Base-by-base conservation (phyloP, 2,329 filamentous ascomycete genomes). In the Tolypocladium tropicale region DNA sequence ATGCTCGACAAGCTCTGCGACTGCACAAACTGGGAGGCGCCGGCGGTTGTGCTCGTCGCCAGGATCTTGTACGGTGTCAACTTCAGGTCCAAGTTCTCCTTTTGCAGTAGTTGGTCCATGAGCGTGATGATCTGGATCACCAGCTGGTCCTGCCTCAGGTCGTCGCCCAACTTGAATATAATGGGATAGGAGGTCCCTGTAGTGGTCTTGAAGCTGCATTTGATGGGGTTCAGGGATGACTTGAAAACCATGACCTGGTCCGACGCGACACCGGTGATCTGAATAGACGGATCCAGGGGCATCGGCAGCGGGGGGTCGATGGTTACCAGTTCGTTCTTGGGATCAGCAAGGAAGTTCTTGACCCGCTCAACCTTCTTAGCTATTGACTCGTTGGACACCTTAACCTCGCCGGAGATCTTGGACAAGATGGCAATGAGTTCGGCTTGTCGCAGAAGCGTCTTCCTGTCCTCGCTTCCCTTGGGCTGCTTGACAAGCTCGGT, bases 51-150 rank as follows among this genome's bases (percentile, higher is more conserved):
- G 59, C 90, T 92, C 3, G 94, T 99, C 1, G 94, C 94, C 10
- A 99, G 82, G 60, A 97, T 96, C 64, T 93, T 93, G 75, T 99
- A 99, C 0, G 94, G 94, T 0, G 93, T 93, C 1, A 99, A 79
- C 67, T 95, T 96, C 49, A 99, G 80, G 67, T 99, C 94, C 11
- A 99, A 78, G 59, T 99, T 97, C 68, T 99, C 94, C 67, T 97
- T 96, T 58, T 90, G 89, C 5, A 99, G 80, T 1, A 99, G 82
- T 57, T 93, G 89, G 65, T 99, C 94, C 94, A 99, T 99, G 18
- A 99, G 80, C 0, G 90, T 95, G 69, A 99, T 96, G 66, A 97
- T 97, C 66, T 84, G 94, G 55, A 99, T 95, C 37, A 99, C 93
- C 2, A 99, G 82, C 68, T 99, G 94, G 67, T 99, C 94, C 72